These are phyloP conservation scores for Crassisporium funariophilum DNA, from an alignment of 768 basidiomycete genomes.

Conservation along the genomic window DNA sequence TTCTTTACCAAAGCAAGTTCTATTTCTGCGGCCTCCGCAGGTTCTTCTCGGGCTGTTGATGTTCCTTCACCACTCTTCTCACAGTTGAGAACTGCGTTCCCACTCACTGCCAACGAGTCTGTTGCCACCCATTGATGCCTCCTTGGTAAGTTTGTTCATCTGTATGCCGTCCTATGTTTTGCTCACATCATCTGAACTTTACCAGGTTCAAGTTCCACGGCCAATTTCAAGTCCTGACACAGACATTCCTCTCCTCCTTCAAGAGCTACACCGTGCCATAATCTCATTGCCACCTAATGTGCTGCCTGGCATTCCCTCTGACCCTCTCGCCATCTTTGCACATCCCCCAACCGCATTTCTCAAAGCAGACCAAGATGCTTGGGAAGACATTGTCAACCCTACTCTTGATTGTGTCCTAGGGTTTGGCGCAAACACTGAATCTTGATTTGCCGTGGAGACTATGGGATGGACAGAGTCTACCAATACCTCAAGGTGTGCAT, in stretches of 20 bases:
- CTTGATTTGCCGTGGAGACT: neutral
- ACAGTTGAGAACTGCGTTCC: no score
- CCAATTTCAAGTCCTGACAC: neutral
- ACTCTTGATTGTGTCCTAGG: constrained; percentile 1
- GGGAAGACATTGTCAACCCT: constrained; percentile 1
- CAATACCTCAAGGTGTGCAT: no score
- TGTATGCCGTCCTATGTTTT: no score
- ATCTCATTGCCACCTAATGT: neutral
- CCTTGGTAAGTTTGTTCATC: no score
- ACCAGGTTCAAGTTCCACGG: neutral
- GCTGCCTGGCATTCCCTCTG: neutral
- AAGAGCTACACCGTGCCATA: neutral
- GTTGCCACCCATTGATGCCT: no score
- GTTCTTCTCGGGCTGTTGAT: neutral
- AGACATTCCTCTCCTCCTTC: neutral
- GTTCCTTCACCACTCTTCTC: neutral
- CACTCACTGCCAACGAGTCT: no score
- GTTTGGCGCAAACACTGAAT: neutral
- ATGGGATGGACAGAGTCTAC: no score
- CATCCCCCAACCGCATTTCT: neutral
- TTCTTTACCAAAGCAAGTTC: neutral
- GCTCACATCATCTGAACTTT: neutral
- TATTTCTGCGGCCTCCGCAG: neutral
- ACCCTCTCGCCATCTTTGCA: neutral
- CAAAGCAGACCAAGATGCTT: neutral